Evolutionary conservation across 2,329 filamentous ascomycete species (phyloP).

Genomic region (Neospermospora avenae): DNA sequence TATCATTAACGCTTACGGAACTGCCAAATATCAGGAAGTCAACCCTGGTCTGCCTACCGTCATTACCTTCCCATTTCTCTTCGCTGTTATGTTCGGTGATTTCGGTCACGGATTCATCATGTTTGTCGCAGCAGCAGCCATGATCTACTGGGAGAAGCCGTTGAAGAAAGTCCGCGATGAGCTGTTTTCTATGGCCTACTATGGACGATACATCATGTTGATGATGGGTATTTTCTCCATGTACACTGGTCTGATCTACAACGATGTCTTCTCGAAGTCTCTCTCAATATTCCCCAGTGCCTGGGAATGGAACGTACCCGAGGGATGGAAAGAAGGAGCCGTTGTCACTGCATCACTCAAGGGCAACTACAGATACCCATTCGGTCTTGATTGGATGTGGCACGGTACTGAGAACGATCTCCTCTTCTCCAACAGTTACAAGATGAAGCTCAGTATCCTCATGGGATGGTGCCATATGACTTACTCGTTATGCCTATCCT

Average conservation of each 20-base stretch:
- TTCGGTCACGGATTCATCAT: slow-evolving; percentile 92
- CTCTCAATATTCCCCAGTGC: slow-evolving; percentile 85
- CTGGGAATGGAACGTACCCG: slow-evolving; percentile 69
- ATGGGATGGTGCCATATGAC: slow-evolving; percentile 99
- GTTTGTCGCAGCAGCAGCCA: slow-evolving; percentile 75
- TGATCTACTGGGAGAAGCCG: slow-evolving; percentile 96
- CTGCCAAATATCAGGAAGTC: slow-evolving; percentile 94
- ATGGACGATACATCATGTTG: slow-evolving; percentile 95
- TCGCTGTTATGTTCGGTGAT: slow-evolving; percentile 99
- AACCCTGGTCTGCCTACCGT: slow-evolving; percentile 95
- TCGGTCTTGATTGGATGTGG: slow-evolving; percentile 95
- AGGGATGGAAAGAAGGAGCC: slow-evolving; percentile 61
- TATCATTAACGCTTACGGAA: slow-evolving; percentile 98
- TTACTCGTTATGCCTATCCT: slow-evolving; percentile 90
- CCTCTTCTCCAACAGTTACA: slow-evolving; percentile 96
- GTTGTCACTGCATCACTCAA: slow-evolving; percentile 66
- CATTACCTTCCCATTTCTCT: slow-evolving; percentile 98
- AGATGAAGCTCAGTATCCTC: slow-evolving; percentile 99
- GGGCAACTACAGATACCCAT: slow-evolving; percentile 80
- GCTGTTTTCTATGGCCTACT: slow-evolving; percentile 97
- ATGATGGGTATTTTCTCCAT: slow-evolving; percentile 98
- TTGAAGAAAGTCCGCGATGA: slow-evolving; percentile 92
- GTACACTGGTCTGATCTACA: slow-evolving; percentile 96
- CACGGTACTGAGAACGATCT: slow-evolving; percentile 94
- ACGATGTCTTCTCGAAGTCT: slow-evolving; percentile 93